These are phyloP conservation scores for Mucor piriformis DNA, from an alignment of 371 early-diverging fungal species.

Conservation along the genomic window DNA sequence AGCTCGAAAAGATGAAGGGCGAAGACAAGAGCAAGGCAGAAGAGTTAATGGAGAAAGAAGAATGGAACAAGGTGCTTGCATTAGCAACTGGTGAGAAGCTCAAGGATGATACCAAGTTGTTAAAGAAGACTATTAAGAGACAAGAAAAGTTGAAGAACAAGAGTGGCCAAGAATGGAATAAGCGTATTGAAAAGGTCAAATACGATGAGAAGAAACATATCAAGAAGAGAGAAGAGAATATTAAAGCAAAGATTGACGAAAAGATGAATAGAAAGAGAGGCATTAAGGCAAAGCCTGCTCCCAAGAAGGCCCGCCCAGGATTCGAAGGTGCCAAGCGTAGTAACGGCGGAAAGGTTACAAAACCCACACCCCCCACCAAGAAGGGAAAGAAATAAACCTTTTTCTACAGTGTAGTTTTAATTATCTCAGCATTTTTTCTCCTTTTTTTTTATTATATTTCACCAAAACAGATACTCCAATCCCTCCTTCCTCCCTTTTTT, in stretches of 20 bases:
- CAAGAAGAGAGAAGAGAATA: conserved; percentile 79
- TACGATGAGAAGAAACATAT: conserved; percentile 68
- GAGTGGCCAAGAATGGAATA: conserved; percentile 82
- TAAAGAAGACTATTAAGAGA: conserved; percentile 91
- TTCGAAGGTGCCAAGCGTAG: conserved; percentile 51
- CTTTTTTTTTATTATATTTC: neutral
- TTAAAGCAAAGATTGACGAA: conserved; percentile 66
- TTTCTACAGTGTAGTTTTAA: conserved; percentile 13
- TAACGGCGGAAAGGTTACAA: conserved; percentile 42
- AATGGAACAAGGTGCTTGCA: conserved; percentile 81
- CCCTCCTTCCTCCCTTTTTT: conserved; percentile 1
- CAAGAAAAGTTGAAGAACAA: conserved; percentile 82
- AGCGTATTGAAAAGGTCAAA: conserved; percentile 70
- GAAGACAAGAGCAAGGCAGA: conserved; percentile 73
- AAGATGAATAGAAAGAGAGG: conserved; percentile 74
- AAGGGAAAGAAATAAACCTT: conserved; percentile 30
- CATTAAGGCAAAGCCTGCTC: conserved; percentile 49
- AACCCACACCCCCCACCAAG: conserved; percentile 23
- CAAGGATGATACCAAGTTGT: conserved; percentile 85
- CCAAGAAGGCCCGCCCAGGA: conserved; percentile 49
- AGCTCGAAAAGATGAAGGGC: conserved; percentile 72
- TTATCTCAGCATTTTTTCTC: conserved; percentile 1
- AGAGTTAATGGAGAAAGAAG: conserved; percentile 72
- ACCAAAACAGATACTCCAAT: neutral
- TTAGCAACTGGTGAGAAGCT: conserved; percentile 88